These are phyloP conservation scores for Gymnopilus junonius DNA, from an alignment of 768 basidiomycete genomes.

Conservation along the genomic window DNA sequence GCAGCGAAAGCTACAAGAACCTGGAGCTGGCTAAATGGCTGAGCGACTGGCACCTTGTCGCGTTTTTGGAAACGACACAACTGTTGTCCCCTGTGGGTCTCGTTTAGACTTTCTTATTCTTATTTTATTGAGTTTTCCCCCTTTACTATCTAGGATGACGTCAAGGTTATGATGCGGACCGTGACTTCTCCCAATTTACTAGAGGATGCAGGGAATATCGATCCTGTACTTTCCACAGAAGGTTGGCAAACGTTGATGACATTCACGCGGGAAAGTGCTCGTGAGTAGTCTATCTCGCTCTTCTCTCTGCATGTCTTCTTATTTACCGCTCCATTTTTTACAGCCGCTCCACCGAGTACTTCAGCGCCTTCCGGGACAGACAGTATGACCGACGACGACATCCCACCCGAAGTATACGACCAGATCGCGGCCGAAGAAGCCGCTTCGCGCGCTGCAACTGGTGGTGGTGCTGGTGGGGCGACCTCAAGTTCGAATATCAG, in stretches of 20 bases:
- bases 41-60: constrained; percentile 93
- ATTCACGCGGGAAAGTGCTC: constrained; percentile 76
- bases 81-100: constrained; percentile 56
- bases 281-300: constrained; percentile 49
- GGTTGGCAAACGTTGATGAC: constrained; percentile 88
- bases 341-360: constrained; percentile 49
- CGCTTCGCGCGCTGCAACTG: constrained; percentile 34
- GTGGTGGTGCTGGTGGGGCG: constrained; percentile 25
- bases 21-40: constrained; percentile 74
- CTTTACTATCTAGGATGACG: constrained; percentile 66
- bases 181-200: constrained; percentile 65
- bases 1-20: constrained; percentile 53
- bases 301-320: constrained; percentile 2
- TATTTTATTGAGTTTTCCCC: neutral
- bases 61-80: constrained; percentile 84
- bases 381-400: constrained; percentile 70
- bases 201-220: constrained; percentile 64
- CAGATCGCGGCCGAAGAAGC: constrained; percentile 73
- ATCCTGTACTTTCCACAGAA: constrained; percentile 67
- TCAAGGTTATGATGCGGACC: constrained; percentile 65
- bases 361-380: constrained; percentile 39
- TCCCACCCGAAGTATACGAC: constrained; percentile 79
- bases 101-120: neutral
- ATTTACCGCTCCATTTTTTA: neutral
- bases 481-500: constrained; percentile 40